Base-by-base conservation (phyloP, 306 rosid species). In the Fagus crenata region DNA sequence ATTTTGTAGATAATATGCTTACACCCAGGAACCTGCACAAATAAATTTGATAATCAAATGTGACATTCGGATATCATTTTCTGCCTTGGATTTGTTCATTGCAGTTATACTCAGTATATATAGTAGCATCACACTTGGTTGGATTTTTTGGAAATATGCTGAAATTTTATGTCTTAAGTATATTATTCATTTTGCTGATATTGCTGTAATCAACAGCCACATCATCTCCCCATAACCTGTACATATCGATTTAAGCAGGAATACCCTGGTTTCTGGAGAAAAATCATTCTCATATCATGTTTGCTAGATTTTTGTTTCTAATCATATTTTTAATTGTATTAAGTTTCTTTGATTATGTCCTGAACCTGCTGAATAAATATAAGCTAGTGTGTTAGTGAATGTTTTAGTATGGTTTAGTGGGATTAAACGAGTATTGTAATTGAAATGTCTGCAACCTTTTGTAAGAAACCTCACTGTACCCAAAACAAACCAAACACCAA, bases 61-160 rank as follows among this genome's bases (percentile, higher is more conserved):
- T 31, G 12, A 43, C 72, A 31, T 73, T 1, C 8, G 37, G 8
- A 37, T 65, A 15, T 53, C 55, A n/a, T 53, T 70, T 60, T 7
- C 59, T 39, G 31, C 32, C 15, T 3, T 65, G 71, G 49, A 7
- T 65, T 14, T 39, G 49, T 1, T 37, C 15, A 7, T 37, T 39
- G 3, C 33, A 4, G 32, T 63, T 35, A 12, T 42, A 17, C 14
- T 39, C 6, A 6, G 15, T 8, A 33, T 5, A 13, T 3, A 7
- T 37, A 39, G 31, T 18, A 17, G 6, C 6, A 65, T 39, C 3
- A 8, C 4, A 17, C n/a, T 32, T 61, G 42, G 61, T n/a, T 39
- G 73, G 36, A 61, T 7, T 7, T 35, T 69, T 49, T 61, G 73
- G 53, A 53, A 37, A 40, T 77, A 65, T 15, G 69, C 33, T 3